Evolutionary conservation across 345 rosid species (phyloP).

Genomic region (Gossypium sturtianum): DNA sequence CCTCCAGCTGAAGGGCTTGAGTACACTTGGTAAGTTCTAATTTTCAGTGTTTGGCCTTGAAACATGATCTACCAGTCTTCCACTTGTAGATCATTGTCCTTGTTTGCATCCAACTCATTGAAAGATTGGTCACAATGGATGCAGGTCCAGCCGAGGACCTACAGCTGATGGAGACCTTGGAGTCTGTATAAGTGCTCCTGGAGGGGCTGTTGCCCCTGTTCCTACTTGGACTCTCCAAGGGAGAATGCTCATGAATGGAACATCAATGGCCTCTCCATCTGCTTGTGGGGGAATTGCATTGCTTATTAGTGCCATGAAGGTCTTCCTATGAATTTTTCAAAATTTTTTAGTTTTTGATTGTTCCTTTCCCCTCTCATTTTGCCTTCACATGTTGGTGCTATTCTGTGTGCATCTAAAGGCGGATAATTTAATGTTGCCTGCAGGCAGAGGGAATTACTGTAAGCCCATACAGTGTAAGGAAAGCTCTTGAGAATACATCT

Average conservation of each 20-base stretch:
- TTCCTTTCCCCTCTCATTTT: background rate
- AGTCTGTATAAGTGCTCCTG: constrained; percentile 94
- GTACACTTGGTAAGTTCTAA: constrained; percentile 69
- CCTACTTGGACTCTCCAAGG: constrained; percentile 99
- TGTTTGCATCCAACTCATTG: constrained; percentile 16
- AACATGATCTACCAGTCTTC: background rate
- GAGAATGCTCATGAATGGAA: constrained; percentile 99
- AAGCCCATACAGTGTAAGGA: constrained; percentile 81
- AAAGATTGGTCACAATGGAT: constrained; percentile 22
- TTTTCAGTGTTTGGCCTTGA: constrained; percentile 11
- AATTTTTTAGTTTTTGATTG: constrained; percentile 7
- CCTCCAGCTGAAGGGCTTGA: constrained; percentile 92
- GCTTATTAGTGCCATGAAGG: constrained; percentile 96
- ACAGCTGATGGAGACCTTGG: constrained; percentile 98
- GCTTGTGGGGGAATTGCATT: constrained; percentile 97
- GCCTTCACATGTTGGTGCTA: background rate
- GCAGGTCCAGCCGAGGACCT: constrained; percentile 98
- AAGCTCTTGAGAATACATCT: constrained; percentile 88
- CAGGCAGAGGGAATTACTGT: constrained; percentile 78
- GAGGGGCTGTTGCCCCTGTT: constrained; percentile 99
- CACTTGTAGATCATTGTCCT: constrained; percentile 1
- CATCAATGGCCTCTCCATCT: constrained; percentile 99
- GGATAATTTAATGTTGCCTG: constrained; percentile 20
- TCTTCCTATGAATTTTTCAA: constrained; percentile 20
- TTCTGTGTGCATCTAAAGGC: constrained; percentile 7